phyloP scores from a whole-genome alignment of 2,329 filamentous ascomycete species.

The Pseudogymnoascus sp. region DNA sequence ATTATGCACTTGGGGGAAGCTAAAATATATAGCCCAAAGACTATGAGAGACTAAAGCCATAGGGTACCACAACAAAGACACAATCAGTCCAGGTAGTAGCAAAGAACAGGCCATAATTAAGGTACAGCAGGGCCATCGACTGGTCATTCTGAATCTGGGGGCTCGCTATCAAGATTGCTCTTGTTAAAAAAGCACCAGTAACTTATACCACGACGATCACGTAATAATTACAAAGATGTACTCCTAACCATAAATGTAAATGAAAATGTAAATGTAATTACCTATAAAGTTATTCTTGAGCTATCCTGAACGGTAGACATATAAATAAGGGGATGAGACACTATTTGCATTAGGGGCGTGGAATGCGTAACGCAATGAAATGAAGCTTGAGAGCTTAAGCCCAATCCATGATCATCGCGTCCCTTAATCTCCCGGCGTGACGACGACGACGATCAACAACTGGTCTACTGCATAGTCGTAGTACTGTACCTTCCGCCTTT shows the following conservation, averaged over 20 bases:
- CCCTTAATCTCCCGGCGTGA: neutral
- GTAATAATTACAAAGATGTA: neutral
- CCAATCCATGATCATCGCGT: conserved; percentile 8
- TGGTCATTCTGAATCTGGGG: neutral
- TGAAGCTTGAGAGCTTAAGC: conserved; percentile 3
- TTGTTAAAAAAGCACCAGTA: neutral
- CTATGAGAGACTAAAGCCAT: neutral
- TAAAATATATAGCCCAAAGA: neutral
- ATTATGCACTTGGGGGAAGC: neutral
- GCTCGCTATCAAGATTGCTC: neutral
- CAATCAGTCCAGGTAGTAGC: neutral
- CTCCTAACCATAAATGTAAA: neutral
- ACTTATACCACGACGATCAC: neutral
- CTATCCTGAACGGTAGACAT: neutral
- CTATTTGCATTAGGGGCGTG: neutral
- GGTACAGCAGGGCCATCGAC: neutral
- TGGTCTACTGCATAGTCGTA: neutral
- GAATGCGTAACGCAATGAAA: neutral
- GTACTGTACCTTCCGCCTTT: neutral
- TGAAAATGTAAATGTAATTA: neutral
- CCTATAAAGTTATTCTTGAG: neutral
- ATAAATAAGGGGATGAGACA: neutral
- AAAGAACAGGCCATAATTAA: neutral
- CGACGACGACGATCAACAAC: conserved; percentile 4
- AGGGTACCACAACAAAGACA: neutral